Base-by-base conservation (phyloP, 2,329 filamentous ascomycete genomes). In the Furcasterigmium sp. region DNA sequence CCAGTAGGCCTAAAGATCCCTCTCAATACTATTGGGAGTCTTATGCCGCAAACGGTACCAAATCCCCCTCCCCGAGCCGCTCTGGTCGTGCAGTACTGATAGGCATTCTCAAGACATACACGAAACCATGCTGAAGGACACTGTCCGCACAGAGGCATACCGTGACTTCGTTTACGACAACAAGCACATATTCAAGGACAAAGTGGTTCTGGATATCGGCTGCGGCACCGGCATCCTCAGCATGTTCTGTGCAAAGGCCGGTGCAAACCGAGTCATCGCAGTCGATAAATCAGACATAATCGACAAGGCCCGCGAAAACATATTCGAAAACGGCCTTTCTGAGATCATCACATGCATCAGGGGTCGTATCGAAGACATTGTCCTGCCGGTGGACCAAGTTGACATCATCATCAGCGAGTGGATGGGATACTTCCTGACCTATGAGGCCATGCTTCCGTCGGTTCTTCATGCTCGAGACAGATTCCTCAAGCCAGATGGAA, bases 371-470 rank as follows among this genome's bases (percentile, higher is more conserved):
- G 91, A 97, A 62, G 90, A 96, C 52, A 86, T 95, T 43, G 73
- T 67, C 44, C 75, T 90, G 18, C 90, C 87, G 2, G 84, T 91
- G 8, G 73, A 81, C 42, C 73, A 91, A 57, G 91, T 96, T 37
- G 91, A 97, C 65, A 85, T 97, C 56, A 95, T 97, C 59, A 84
- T 97, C 47, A 94, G 87, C 46, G 91, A 97, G 64, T 97, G 91
- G 91, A 97, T 97, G 91, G 91, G 91, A 23, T 97, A 97, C 61
- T 87, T 84, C 51, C 76, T 96, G 15, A 76, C 96, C 6, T 97
- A 94, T 63, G 91, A 97, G 66, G 89, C 90, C 44, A 97, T 97
- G 91, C 80, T 97, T 21, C 89, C 93, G 51, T 94, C 88, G 39
- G 88, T 97, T 18, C 75, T 97, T 40, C 91, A 82, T 58, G 91